Base-by-base conservation (phyloP, 139 green algal genomes). In the Chlorella sp. region DNA sequence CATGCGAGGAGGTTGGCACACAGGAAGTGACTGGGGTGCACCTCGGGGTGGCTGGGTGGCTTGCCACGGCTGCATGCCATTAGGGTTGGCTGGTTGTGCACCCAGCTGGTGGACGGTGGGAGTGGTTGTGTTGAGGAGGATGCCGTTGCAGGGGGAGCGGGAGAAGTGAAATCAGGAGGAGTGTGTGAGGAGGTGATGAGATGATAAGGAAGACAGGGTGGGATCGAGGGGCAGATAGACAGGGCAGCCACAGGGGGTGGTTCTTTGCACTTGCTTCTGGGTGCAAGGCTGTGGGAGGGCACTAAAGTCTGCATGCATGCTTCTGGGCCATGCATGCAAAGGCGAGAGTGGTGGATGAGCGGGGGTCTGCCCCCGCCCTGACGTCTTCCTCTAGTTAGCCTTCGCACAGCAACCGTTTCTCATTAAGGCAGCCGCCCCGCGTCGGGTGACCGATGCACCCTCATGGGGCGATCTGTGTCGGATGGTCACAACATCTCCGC, bases 301-400 rank as follows among this genome's bases (percentile, higher is more conserved):
- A 26, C 68, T 76, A 32, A n/a, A n/a, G 22, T 7, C 4, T 39
- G 36, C 37, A 12, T 57, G 76, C 36, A 36, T 57, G 48, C 48
- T n/a, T 2, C n/a, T 53, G 22, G 22, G 40, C 42, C 40, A 64
- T 82, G 76, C 39, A 36, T 26, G 30, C 77, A 86, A 93, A 75
- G 81, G 85, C 77, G 90, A 93, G 90, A 93, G 90, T 93, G 90
- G 90, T 83, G 90, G 78, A 80, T 82, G 66, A 91, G 88, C 73
- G 24, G 30, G n/a, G 36, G 12, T n/a, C 83, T 14, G 16, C n/a
- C 7, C 4, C 39, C 16, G 86, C 90, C 36, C 42, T 92, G 90
- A 92, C 18, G 53, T 85, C 73, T 81, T 91, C 91, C 91, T 90
- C 87, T 93, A 93, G 91, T 93, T 91, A 91, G 76, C 86, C 80